Percentiles rank a stretch among this genome's conserved stretches.
Conservation (phyloP, 202 grass and related monocot genomes). For the Dendrocalamus latiflorus region DNA sequence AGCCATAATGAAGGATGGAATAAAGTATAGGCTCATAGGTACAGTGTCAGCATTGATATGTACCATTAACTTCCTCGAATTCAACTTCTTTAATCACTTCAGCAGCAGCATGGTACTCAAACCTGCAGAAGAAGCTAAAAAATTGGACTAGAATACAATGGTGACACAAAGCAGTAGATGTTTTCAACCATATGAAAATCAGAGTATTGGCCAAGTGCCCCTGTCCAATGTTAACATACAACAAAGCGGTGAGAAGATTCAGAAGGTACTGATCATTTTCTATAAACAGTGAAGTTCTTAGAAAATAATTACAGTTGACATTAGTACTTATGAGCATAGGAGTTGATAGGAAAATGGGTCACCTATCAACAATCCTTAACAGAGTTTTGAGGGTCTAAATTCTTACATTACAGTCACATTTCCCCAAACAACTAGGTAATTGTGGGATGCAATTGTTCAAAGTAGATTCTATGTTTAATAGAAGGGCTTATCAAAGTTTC, state of each 20-base stretch:
- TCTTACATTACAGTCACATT: neutral
- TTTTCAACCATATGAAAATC: slow-evolving; percentile 1
- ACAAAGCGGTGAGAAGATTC: neutral
- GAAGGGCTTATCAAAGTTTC: neutral
- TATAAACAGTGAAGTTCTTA: slow-evolving; percentile 2
- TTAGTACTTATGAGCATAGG: neutral
- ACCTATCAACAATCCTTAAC: neutral
- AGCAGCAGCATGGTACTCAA: slow-evolving; percentile 83
- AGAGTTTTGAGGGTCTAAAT: neutral
- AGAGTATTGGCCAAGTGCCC: neutral
- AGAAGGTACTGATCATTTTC: neutral
- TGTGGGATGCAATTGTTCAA: neutral
- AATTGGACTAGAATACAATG: neutral
- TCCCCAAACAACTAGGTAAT: neutral
- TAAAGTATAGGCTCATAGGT: neutral
- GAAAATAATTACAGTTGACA: neutral
- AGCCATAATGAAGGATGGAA: neutral
- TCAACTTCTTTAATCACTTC: slow-evolving; percentile 80
- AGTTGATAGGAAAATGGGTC: neutral
- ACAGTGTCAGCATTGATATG: slow-evolving; percentile 9
- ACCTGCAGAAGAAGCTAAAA: slow-evolving; percentile 41
- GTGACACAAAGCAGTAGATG: neutral
- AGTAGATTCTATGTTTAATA: neutral
- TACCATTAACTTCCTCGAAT: slow-evolving; percentile 86
- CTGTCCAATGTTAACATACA: neutral